These are phyloP conservation scores for Berkeleyomyces rouxiae DNA, from an alignment of 2,329 filamentous ascomycete genomes.

Conservation along the genomic window DNA sequence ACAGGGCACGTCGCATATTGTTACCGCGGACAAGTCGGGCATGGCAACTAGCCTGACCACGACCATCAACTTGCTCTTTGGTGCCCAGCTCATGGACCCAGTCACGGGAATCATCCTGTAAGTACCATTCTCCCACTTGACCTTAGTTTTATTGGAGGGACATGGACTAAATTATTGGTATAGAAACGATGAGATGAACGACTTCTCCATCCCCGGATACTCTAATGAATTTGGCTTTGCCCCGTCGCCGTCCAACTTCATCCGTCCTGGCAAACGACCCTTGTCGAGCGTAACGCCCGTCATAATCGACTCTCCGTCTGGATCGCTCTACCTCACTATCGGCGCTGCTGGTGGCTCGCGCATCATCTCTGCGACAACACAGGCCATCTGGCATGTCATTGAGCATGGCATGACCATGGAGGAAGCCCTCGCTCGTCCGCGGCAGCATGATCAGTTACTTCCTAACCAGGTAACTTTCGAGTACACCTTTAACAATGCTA, in stretches of 20 bases:
- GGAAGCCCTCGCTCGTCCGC: slow-evolving; percentile 46
- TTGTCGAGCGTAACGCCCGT: slow-evolving; percentile 68
- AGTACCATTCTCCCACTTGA: slow-evolving; percentile 21
- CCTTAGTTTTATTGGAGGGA: neutral
- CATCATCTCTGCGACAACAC: slow-evolving; percentile 67
- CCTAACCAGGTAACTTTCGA: slow-evolving; percentile 56
- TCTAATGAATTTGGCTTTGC: slow-evolving; percentile 74
- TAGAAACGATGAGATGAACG: slow-evolving; percentile 50
- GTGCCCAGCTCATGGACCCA: slow-evolving; percentile 61
- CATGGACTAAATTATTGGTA: slow-evolving; percentile 12
- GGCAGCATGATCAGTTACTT: slow-evolving; percentile 69
- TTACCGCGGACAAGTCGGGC: slow-evolving; percentile 54
- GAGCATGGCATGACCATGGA: slow-evolving; percentile 42
- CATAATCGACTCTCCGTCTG: slow-evolving; percentile 49
- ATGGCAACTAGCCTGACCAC: slow-evolving; percentile 70
- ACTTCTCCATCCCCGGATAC: slow-evolving; percentile 69
- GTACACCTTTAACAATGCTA: slow-evolving; percentile 46
- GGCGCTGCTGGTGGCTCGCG: slow-evolving; percentile 68
- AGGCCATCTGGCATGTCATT: slow-evolving; percentile 56
- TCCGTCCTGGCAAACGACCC: slow-evolving; percentile 65
- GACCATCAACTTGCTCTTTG: slow-evolving; percentile 78
- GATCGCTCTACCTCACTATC: slow-evolving; percentile 47
- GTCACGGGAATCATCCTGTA: slow-evolving; percentile 65
- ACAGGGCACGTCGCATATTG: slow-evolving; percentile 58
- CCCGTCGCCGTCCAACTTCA: slow-evolving; percentile 64